phyloP scores from a whole-genome alignment of 1,284 basidiomycete species.

The Leccinum griseonigrum region DNA sequence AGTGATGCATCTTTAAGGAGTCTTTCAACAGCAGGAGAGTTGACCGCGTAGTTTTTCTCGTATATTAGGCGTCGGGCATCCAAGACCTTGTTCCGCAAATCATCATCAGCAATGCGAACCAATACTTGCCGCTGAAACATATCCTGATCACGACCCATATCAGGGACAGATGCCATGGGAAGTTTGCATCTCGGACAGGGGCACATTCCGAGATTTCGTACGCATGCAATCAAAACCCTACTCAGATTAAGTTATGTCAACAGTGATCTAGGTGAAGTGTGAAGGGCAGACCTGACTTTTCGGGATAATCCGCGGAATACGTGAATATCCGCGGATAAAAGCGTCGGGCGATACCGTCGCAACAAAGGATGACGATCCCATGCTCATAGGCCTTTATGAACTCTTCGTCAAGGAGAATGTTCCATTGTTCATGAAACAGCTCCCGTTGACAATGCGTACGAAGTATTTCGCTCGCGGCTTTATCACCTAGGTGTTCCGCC shows the following conservation, averaged over 20 bases:
- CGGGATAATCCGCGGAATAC: slow-evolving; percentile 30
- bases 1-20: slow-evolving; percentile 12
- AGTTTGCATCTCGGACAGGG: slow-evolving; percentile 35
- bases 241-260: not conserved
- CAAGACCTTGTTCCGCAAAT: slow-evolving; percentile 4
- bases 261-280: not conserved
- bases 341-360: slow-evolving; percentile 16
- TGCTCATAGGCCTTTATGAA: slow-evolving; percentile 16
- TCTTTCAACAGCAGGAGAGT: slow-evolving; percentile 6
- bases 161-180: slow-evolving; percentile 2
- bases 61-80: slow-evolving; percentile 13
- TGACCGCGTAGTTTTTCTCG: slow-evolving; percentile 10
- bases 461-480: not conserved
- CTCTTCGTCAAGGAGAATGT: no score
- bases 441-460: no score
- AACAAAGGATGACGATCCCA: slow-evolving; percentile 18
- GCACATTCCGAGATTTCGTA: slow-evolving; percentile 26
- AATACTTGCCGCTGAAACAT: not conserved
- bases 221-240: slow-evolving; percentile 29
- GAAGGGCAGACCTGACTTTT: slow-evolving; percentile 21
- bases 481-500: not conserved
- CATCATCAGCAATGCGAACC: not conserved
- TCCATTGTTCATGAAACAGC: no score
- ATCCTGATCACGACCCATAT: slow-evolving; percentile 6
- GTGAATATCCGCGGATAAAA: slow-evolving; percentile 24